Evolutionary conservation across 1,139 yeast genomes (phyloP), one percentile per base, ranked within the genome.

Genomic region (Blastobotrys niveus): DNA sequence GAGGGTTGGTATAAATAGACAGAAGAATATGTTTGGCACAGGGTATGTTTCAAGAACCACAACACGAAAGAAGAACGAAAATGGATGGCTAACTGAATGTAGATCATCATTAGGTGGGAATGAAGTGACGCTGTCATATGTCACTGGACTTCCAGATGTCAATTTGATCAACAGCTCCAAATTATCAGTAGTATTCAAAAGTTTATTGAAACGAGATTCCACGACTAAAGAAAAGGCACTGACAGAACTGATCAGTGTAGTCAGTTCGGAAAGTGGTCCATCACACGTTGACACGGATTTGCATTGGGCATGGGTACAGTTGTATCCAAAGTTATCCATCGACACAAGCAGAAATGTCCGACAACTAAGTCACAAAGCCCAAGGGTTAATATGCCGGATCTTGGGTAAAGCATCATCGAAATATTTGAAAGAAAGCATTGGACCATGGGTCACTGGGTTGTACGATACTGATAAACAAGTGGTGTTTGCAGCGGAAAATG

Each of bases 141-240:
- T 86, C 54, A 79, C 87, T 3, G 93, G 88, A 2, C 64, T 82
- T 12, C 95, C 95, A 0, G 93, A 86, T 54, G 76, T 80, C 2
- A 70, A 72, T 30, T 57, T 64, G n/a, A 61, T 89, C n/a, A 52
- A 65, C 2, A 73, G 79, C 44, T 71, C 89, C n/a, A 73, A 74
- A 21, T 59, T 84, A 45, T 74, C 74, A 32, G 71, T 89, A 17
- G 68, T 80, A 10, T 83, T 88, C 68, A 88, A 85, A 60, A 77
- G 83, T 14, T 64, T 89, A 37, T 60, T 81, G 59, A 89, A 88
- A 62, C 78, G 84, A 58, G 95, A 88, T 57, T 74, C 83, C 12
- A 80, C 79, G 19, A 91, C 98, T 0, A 84, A 81, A 58, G 95
- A 87, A 56, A 84, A 82, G 58, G 88, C 94, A 0, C 66, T 87